A percentile compares a stretch with the other conserved stretches of the same genome.
These are phyloP conservation scores for Yarrowia phangngaensis DNA, from an alignment of 805 yeast genomes.

Conservation along the genomic window DNA sequence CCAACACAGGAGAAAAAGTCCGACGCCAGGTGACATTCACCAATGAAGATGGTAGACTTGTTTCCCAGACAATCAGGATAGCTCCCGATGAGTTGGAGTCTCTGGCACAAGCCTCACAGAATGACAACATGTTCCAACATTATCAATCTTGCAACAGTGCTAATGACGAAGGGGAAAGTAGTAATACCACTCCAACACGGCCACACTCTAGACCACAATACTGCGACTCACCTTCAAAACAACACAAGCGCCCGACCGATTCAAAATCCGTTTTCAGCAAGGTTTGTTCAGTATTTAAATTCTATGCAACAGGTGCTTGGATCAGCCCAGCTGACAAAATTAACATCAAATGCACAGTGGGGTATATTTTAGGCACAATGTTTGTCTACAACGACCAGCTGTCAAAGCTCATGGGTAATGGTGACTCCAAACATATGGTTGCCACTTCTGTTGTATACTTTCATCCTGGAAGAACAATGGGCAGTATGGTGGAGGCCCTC, in stretches of 20 bases:
- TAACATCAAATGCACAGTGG: conserved; percentile 61
- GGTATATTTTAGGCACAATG: conserved; percentile 68
- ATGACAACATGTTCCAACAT: background rate
- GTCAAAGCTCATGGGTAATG: conserved; percentile 52
- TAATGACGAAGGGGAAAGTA: background rate
- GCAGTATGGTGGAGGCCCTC: conserved; percentile 74
- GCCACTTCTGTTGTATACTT: conserved; percentile 83
- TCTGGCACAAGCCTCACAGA: background rate
- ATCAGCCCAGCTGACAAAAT: conserved; percentile 28
- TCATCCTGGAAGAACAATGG: conserved; percentile 75
- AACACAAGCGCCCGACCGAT: no score
- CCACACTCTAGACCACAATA: background rate
- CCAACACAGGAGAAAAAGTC: conserved; percentile 43
- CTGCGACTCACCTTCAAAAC: background rate
- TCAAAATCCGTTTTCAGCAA: no score
- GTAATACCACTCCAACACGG: background rate
- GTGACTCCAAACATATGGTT: conserved; percentile 74
- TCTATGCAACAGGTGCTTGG: conserved; percentile 1
- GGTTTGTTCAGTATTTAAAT: conserved; percentile 1
- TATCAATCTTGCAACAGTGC: conserved; percentile 1
- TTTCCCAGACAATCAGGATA: conserved; percentile 2
- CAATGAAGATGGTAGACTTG: conserved; percentile 8
- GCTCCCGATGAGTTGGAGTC: conserved; percentile 11
- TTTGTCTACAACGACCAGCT: conserved; percentile 54
- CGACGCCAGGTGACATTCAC: conserved; percentile 17